These are phyloP conservation scores for Kentomonas sorsogonicus DNA, from an alignment of 208 protist genomes.

Conservation along the genomic window DNA sequence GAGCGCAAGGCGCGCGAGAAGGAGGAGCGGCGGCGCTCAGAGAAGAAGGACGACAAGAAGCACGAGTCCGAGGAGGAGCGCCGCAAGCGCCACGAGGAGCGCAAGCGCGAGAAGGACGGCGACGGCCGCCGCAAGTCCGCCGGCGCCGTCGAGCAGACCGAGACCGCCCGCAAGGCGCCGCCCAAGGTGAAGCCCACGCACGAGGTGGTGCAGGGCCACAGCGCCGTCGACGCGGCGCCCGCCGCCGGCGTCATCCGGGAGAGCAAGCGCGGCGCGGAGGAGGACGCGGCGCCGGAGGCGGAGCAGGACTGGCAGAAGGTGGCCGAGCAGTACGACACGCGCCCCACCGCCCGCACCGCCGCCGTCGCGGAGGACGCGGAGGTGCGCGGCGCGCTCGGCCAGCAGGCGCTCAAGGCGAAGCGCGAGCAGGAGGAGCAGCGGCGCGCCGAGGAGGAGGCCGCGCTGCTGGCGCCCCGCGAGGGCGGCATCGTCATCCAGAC, in stretches of 20 bases:
- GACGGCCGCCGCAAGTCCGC: neutral
- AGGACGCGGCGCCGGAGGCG: constrained; percentile 24
- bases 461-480: constrained; percentile 13
- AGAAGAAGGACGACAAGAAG: constrained; percentile 30
- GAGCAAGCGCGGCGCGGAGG: constrained; percentile 24
- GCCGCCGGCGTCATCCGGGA: constrained; percentile 61
- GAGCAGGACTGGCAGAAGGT: constrained; percentile 78
- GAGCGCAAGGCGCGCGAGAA: too few relatives aligned
- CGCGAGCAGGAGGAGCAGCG: constrained; percentile 60
- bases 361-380: constrained; percentile 42
- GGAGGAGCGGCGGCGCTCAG: constrained; percentile 43
- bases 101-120: constrained; percentile 4
- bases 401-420: constrained; percentile 85
- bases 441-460: constrained; percentile 16
- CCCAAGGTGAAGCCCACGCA: constrained; percentile 71
- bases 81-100: constrained; percentile 38
- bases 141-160: constrained; percentile 13
- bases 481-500: constrained; percentile 75
- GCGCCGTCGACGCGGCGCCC: constrained; percentile 24
- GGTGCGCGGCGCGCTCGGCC: constrained; percentile 67
- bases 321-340: constrained; percentile 60
- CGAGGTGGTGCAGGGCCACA: constrained; percentile 51
- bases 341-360: constrained; percentile 24
- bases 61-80: constrained; percentile 49
- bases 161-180: constrained; percentile 63